Conservation (phyloP, 352 stramenopile species). For the Phytophthora tubulina region DNA sequence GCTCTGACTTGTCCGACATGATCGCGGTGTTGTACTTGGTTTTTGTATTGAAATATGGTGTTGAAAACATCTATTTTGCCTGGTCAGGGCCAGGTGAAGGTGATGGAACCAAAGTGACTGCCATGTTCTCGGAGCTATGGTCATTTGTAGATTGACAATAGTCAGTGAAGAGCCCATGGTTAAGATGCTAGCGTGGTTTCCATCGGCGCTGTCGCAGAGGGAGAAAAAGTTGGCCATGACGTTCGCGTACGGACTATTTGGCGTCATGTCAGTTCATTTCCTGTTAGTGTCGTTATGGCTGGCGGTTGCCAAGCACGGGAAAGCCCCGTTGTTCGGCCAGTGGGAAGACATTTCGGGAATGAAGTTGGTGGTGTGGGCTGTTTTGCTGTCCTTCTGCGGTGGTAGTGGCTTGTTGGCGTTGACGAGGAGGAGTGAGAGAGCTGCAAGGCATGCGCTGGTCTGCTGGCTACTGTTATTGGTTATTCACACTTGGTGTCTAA, state of each 20-base stretch:
- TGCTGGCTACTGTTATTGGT: constrained; percentile 20
- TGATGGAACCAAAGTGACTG: no score
- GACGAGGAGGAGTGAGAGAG: constrained; percentile 2
- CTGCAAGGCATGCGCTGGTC: constrained; percentile 3
- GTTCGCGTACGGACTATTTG: constrained; percentile 13
- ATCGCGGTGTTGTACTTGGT: constrained; percentile 1
- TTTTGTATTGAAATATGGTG: neutral
- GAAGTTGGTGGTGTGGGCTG: constrained; percentile 19
- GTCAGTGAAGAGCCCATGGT: neutral
- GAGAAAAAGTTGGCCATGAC: constrained; percentile 9
- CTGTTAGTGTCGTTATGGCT: constrained; percentile 24
- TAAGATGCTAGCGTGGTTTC: neutral
- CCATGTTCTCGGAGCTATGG: no score
- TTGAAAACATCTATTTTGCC: neutral
- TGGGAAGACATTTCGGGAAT: constrained; percentile 12
- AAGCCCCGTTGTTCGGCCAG: constrained; percentile 26
- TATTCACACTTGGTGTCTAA: constrained; percentile 18
- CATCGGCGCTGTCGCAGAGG: neutral
- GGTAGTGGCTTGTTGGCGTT: constrained; percentile 17
- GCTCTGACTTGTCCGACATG: constrained; percentile 27
- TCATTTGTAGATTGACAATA: neutral
- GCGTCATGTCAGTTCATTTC: constrained; percentile 28
- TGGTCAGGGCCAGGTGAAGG: neutral
- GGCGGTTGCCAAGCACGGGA: constrained; percentile 9
- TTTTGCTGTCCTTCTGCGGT: constrained; percentile 18